These are phyloP conservation scores for Mycogone perniciosa DNA, from an alignment of 2,329 filamentous ascomycete species.

Conservation along the genomic window DNA sequence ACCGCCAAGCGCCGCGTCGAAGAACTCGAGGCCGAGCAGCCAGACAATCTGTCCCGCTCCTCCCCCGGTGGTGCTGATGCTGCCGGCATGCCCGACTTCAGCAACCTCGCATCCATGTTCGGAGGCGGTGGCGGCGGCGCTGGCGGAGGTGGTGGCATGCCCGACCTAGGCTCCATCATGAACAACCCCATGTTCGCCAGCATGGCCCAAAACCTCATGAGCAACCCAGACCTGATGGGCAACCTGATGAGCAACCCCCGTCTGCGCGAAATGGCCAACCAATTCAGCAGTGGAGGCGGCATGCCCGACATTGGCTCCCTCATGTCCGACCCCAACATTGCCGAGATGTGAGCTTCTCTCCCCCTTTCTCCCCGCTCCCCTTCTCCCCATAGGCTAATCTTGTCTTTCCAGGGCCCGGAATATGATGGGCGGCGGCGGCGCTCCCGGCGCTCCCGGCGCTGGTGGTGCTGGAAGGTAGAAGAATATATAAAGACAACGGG, in stretches of 20 bases:
- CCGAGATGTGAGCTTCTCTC: conserved; percentile 72
- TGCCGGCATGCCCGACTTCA: conserved; percentile 66
- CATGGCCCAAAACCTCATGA: conserved; percentile 98
- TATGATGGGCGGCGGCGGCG: conserved; percentile 38
- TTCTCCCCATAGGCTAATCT: background rate
- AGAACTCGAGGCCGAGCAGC: conserved; percentile 56
- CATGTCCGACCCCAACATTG: conserved; percentile 89
- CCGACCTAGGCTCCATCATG: conserved; percentile 82
- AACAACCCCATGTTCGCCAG: conserved; percentile 96
- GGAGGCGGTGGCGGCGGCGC: conserved; percentile 55
- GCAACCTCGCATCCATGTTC: conserved; percentile 65
- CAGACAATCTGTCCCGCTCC: conserved; percentile 34
- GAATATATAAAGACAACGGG: background rate
- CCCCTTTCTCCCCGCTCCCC: background rate
- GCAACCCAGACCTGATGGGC: conserved; percentile 85
- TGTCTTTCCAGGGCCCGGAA: conserved; percentile 33
- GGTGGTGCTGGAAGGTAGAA: conserved; percentile 19
- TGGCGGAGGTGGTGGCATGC: conserved; percentile 71
- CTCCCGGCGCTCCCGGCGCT: conserved; percentile 16
- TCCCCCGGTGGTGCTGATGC: conserved; percentile 47
- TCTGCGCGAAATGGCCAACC: conserved; percentile 78
- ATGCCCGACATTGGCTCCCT: conserved; percentile 81
- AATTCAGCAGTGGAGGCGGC: conserved; percentile 69
- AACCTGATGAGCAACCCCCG: conserved; percentile 93
- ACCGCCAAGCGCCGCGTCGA: conserved; percentile 84